These are phyloP conservation scores for Xylaria castorea DNA, from an alignment of 495 filamentous ascomycete species.

Conservation along the genomic window DNA sequence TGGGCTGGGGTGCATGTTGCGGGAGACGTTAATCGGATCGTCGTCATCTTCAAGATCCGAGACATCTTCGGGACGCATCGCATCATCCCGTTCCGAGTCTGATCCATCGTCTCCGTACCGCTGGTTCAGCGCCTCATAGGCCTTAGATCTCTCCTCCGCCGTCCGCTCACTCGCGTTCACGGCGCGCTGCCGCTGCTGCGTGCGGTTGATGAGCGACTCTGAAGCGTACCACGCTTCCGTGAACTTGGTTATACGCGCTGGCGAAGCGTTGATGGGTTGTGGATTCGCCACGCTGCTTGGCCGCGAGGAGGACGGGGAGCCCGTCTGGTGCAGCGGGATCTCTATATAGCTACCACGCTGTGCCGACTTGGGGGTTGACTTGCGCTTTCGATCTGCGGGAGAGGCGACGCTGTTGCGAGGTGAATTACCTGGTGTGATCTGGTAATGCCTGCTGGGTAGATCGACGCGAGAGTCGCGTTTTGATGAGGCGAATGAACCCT, in stretches of 20 bases:
- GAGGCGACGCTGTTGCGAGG: conserved; percentile 50
- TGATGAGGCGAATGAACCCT: conserved; percentile 53
- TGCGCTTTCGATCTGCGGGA: conserved; percentile 50
- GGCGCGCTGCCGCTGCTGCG: conserved; percentile 48
- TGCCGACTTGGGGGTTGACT: conserved; percentile 42
- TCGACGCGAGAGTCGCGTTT: conserved; percentile 57
- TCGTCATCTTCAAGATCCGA: conserved; percentile 35
- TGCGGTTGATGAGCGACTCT: conserved; percentile 60
- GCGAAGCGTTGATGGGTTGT: conserved; percentile 46
- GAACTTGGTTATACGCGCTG: conserved; percentile 65
- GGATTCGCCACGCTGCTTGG: conserved; percentile 40
- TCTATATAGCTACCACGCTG: conserved; percentile 49
- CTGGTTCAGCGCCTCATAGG: conserved; percentile 54
- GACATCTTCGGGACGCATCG: conserved; percentile 30
- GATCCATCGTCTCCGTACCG: conserved; percentile 53
- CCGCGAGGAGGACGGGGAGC: conserved; percentile 39
- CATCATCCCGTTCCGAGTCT: conserved; percentile 52
- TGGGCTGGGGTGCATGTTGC: conserved; percentile 50
- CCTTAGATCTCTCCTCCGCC: conserved; percentile 52
- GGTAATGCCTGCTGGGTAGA: conserved; percentile 59
- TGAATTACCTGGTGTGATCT: conserved; percentile 51
- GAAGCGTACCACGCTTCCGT: conserved; percentile 65
- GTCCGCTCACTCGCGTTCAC: conserved; percentile 47
- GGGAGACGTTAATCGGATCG: conserved; percentile 34
- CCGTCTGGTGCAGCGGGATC: conserved; percentile 46